phyloP scores from a whole-genome alignment of 768 basidiomycete species.

The Paxillus involutus region DNA sequence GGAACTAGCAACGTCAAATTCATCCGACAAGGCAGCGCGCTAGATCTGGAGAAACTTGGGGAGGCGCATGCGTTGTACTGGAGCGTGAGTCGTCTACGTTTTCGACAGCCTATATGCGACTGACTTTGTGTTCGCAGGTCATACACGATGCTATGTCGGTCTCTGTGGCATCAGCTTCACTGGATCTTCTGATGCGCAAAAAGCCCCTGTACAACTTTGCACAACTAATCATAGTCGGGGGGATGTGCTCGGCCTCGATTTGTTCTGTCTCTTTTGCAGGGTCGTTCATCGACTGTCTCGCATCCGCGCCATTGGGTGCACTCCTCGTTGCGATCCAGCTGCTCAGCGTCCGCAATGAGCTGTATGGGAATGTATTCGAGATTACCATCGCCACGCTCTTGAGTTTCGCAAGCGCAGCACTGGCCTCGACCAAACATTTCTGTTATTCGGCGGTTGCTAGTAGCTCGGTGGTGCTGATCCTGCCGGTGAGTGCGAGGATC shows the following conservation, averaged over 20 bases:
- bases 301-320: slow-evolving; percentile 73
- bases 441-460: slow-evolving; percentile 84
- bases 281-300: slow-evolving; percentile 73
- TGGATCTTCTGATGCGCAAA: slow-evolving; percentile 75
- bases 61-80: slow-evolving; percentile 74
- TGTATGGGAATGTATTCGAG: slow-evolving; percentile 81
- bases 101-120: neutral
- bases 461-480: slow-evolving; percentile 74
- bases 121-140: slow-evolving; percentile 43
- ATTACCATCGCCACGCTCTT: slow-evolving; percentile 79
- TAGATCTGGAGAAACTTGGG: slow-evolving; percentile 77
- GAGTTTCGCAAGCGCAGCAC: slow-evolving; percentile 75
- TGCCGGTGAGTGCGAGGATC: slow-evolving; percentile 51
- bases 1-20: slow-evolving; percentile 82
- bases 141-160: slow-evolving; percentile 83
- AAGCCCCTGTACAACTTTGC: slow-evolving; percentile 59
- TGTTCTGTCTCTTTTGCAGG: slow-evolving; percentile 72
- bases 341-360: slow-evolving; percentile 68
- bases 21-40: slow-evolving; percentile 65
- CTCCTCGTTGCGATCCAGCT: slow-evolving; percentile 74
- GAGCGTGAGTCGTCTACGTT: slow-evolving; percentile 43
- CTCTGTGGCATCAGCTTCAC: slow-evolving; percentile 63
- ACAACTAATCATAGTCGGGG: slow-evolving; percentile 70
- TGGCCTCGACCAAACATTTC: slow-evolving; percentile 65
- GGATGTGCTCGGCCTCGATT: slow-evolving; percentile 74